Evolutionary conservation across 176 grass and related monocot genomes (phyloP), one percentile per base, ranked within the genome.

Genomic region (Metroxylon sagu): DNA sequence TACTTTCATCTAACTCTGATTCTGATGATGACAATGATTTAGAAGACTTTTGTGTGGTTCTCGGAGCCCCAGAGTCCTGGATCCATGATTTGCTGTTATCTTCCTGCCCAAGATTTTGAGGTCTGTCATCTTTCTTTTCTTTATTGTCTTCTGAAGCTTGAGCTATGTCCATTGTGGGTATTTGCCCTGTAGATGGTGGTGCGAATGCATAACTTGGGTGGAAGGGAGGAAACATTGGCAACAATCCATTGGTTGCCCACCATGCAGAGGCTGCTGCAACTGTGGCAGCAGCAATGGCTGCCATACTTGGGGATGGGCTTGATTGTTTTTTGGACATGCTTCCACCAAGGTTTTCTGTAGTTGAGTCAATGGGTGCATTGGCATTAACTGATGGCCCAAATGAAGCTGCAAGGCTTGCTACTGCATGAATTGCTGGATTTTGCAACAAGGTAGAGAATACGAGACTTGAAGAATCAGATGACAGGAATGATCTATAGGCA

Each of bases 401-500:
- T 0, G 68, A 71, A 29, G 68, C 68, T 5, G 56, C 56, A 4
- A 71, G 68, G n/a, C 56, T 60, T 19, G 68, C 68, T 60, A 49
- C 68, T 21, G 68, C 68, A 60, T 71, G 68, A 19, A 60, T 58
- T 23, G 68, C 4, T 71, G 68, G 56, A 60, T 58, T 71, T 19
- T 71, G 56, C 50, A 50, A 19, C 68, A 71, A 71, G 19, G 55
- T 31, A 16, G 68, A 71, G 28, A 71, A 14, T 4, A 60, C 52
- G 18, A 71, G 68, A 71, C 26, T 71, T 29, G 68, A 71, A 29
- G 26, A 52, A 55, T 28, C 21, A 18, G 66, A 56, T 4, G 52
- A 68, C n/a, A 68, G 29, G 26, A 68, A 39, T 21, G 52, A 21
- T 16, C 30, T 19, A 55, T 6, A 12, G 15, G 66, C 17, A 43